phyloP scores from a whole-genome alignment of 2,329 filamentous ascomycete species.

The Fusarium sp. region DNA sequence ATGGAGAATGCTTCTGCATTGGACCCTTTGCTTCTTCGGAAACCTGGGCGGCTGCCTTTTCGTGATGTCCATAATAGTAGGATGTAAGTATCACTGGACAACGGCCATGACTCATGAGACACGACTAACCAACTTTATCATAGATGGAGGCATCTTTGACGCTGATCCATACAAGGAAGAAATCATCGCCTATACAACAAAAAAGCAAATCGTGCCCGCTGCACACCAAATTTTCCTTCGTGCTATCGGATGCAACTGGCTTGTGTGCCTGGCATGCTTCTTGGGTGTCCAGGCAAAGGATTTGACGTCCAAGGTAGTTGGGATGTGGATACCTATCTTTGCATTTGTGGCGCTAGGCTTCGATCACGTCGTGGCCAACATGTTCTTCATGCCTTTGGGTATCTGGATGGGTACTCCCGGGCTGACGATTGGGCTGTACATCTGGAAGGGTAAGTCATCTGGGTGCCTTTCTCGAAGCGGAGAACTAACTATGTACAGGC shows the following conservation, averaged over 20 bases:
- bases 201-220: constrained; percentile 63
- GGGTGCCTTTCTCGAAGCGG: accelerated
- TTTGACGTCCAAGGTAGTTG: constrained; percentile 67
- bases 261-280: constrained; percentile 69
- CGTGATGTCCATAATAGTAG: constrained; percentile 62
- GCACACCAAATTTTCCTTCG: constrained; percentile 69
- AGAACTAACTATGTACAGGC: constrained; percentile 17
- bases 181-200: constrained; percentile 62
- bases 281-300: constrained; percentile 63
- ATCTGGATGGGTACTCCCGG: constrained; percentile 64
- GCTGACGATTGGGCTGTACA: constrained; percentile 65
- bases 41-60: constrained; percentile 65
- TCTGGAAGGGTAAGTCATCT: constrained; percentile 64
- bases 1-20: constrained; percentile 51
- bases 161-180: constrained; percentile 60
- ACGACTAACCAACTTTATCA: not conserved
- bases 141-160: constrained; percentile 61
- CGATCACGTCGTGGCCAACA: constrained; percentile 71
- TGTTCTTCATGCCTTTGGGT: constrained; percentile 67
- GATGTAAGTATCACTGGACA: constrained; percentile 43
- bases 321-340: constrained; percentile 71
- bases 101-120: accelerated
- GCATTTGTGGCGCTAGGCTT: constrained; percentile 68
- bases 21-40: constrained; percentile 64
- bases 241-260: constrained; percentile 71